phyloP scores from a whole-genome alignment of 2,329 filamentous ascomycete species.

The Sphaerulina vaccinii region DNA sequence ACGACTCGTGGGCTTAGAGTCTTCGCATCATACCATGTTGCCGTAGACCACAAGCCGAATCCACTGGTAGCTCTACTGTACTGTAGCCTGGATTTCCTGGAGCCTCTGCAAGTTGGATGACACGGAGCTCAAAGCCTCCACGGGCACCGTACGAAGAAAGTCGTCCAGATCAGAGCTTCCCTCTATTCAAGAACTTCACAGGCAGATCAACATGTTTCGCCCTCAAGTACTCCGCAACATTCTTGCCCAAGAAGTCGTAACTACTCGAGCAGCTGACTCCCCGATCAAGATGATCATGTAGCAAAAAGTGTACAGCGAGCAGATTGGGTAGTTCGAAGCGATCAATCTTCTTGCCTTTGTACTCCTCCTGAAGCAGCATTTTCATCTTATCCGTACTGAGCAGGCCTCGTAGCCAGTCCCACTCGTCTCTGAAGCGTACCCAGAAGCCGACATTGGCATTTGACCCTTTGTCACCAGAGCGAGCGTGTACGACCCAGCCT shows the following conservation, averaged over 20 bases:
- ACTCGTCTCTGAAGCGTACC: slow-evolving; percentile 40
- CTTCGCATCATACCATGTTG: too few species aligned
- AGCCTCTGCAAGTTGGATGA: too few species aligned
- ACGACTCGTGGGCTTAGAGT: too few species aligned
- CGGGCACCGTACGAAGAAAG: too few species aligned
- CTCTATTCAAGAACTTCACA: slow-evolving; percentile 33
- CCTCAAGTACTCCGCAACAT: slow-evolving; percentile 37
- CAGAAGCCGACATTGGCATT: slow-evolving; percentile 43
- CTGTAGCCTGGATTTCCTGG: too few species aligned
- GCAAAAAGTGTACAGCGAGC: slow-evolving; percentile 37
- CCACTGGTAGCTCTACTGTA: too few species aligned
- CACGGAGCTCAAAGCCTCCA: too few species aligned
- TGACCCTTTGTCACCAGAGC: slow-evolving; percentile 38
- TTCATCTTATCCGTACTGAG: slow-evolving; percentile 32
- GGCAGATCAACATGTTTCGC: slow-evolving; percentile 34
- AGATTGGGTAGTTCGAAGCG: slow-evolving; percentile 38
- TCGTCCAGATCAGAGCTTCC: slow-evolving; percentile 33
- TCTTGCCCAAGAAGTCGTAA: slow-evolving; percentile 37
- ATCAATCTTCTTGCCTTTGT: slow-evolving; percentile 38
- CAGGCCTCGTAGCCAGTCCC: slow-evolving; percentile 35
- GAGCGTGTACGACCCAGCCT: slow-evolving; percentile 39
- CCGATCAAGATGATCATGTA: slow-evolving; percentile 37
- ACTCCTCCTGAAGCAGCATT: slow-evolving; percentile 36
- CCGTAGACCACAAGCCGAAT: too few species aligned
- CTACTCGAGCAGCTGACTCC: slow-evolving; percentile 35